phyloP scores from a whole-genome alignment of 2,329 filamentous ascomycete genomes.

The Cladophialophora immunda region DNA sequence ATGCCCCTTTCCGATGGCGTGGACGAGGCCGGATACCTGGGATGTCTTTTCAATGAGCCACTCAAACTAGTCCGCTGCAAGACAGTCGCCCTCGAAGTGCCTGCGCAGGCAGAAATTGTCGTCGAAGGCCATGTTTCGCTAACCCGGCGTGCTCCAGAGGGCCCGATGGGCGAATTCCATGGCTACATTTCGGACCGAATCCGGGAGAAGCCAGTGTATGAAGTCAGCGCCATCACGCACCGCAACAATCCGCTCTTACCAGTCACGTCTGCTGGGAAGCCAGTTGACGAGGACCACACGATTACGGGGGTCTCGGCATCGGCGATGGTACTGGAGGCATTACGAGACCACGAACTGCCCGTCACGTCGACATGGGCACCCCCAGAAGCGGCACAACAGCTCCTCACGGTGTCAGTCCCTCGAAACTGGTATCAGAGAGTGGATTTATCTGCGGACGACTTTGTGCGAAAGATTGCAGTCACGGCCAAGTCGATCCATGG shows the following conservation, averaged over 20 bases:
- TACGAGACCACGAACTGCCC: background rate
- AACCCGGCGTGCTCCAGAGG: background rate
- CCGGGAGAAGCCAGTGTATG: background rate
- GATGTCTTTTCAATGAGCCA: background rate
- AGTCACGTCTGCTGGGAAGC: constrained; percentile 2
- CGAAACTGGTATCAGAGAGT: background rate
- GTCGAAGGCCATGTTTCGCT: background rate
- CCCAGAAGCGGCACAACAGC: background rate
- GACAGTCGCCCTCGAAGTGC: background rate
- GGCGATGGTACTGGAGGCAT: background rate
- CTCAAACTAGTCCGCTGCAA: background rate
- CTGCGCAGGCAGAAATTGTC: background rate
- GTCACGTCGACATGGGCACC: background rate
- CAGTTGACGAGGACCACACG: constrained; percentile 8
- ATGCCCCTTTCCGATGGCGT: background rate
- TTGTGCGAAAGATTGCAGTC: background rate
- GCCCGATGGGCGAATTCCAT: background rate
- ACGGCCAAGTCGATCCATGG: background rate
- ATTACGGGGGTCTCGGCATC: background rate
- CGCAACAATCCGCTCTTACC: background rate
- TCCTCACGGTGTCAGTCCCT: background rate
- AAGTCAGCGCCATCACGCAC: background rate
- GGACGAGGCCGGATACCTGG: background rate
- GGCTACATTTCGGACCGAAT: background rate
- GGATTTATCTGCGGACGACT: background rate